Evolutionary conservation across 2,329 filamentous ascomycete species (phyloP), one percentile per base, ranked within the genome.

Genomic region (Tolypocladium tropicale): DNA sequence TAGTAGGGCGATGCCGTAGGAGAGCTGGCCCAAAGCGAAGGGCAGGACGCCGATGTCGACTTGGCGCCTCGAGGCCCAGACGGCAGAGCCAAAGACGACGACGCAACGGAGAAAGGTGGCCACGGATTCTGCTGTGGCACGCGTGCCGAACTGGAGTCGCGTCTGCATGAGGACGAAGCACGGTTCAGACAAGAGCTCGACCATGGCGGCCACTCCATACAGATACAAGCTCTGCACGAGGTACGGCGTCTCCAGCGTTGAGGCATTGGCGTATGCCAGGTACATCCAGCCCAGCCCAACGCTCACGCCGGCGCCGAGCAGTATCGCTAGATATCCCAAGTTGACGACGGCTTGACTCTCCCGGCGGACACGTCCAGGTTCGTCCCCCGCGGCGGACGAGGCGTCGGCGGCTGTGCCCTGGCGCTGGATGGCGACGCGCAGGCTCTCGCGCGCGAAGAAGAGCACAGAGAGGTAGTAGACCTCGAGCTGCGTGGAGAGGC

Each of bases 401-500:
- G 56, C 41, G n/a, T 37, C 53, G 12, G 57, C 57, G 6, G 60
- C 57, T 5, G 61, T 62, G n/a, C 63, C 60, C 62, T 92, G 88
- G 53, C 94, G 81, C 72, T 97, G 93, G 37, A 96, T 83, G 30
- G 93, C 91, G n/a, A 96, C 87, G 18, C 94, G 86, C 52, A 97
- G 75, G 65, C 88, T 93, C 72, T 99, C 94, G 41, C 94, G 82
- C 0, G 94, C 88, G 66, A 99, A 97, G 71, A 95, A 96, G 0
- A 99, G 79, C n/a, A 95, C 86, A 0, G 91, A 90, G 49, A 95
- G 87, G 58, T 93, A 92, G 70, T 92, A 96, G 1, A 97, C 84
- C 65, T 99, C 94, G 3, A 99, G 80, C 70, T 96, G 94, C 0
- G 92, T 87, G 2, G 92, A 88, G 6, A 95, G 78, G 6, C 93